Evolutionary conservation across 192 early-diverging fungal genomes (phyloP), one percentile per base, ranked within the genome.

Genomic region (Piromyces finnis): DNA sequence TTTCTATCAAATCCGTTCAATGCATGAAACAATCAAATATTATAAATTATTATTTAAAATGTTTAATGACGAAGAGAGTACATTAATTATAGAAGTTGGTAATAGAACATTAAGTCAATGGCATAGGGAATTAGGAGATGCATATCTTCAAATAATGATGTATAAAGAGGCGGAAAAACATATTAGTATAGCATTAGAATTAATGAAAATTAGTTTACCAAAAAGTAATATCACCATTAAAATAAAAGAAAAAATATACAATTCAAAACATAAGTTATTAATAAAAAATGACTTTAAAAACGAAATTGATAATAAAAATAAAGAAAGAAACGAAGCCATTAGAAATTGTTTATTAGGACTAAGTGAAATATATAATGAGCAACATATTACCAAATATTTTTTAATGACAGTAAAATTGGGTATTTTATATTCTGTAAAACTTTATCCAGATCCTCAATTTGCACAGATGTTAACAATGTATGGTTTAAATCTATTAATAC

Each of bases 91-190:
- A 68, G 81, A 28, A 83, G 78, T 28, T 30, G 78, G 30, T 79
- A 82, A 30, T 28, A 81, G 28, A 81, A 87, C 6, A 81, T 39
- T 18, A 68, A 68, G 51, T 68, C 51, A 68, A n/a, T 89, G 87
- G 88, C 78, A 89, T 78, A 78, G 86, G 77, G 86, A 89, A 78
- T 81, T 89, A n/a, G 88, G 88, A 22, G 83, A 89, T 22, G 85
- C 88, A 27, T 84, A 85, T 36, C 81, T 89, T 26, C 51, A 68
- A n/a, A 68, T 68, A 5, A 68, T 68, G 51, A 68, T 68, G 51
- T 68, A 68, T 68, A 68, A 68, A n/a, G 51, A 68, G n/a, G 51
- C 51, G 9, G 51, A 68, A 68, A 68, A 68, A 9, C 51, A 68
- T n/a, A 68, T 68, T n/a, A 68, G 51, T n/a, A 68, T 68, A 22